Evolutionary conservation across 164 flowering plant species (phyloP).

Genomic region (Chimonanthus salicifolius): DNA sequence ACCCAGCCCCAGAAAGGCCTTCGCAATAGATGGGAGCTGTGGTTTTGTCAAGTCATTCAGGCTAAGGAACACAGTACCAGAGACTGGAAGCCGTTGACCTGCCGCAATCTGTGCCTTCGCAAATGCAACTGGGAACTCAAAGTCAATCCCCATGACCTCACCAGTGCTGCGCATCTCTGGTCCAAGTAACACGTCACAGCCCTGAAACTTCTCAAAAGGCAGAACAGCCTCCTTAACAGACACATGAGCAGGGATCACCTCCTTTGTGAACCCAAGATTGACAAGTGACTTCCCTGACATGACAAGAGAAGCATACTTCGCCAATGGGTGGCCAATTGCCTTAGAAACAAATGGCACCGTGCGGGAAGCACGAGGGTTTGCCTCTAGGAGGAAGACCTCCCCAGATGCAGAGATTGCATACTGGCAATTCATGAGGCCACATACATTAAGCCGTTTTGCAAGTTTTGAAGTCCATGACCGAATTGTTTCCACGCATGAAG

Average conservation of each 20-base stretch:
- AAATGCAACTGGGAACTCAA: constrained; percentile 61
- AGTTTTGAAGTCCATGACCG: constrained; percentile 76
- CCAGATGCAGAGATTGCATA: constrained; percentile 78
- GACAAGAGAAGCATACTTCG: constrained; percentile 87
- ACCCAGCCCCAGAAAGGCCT: constrained; percentile 57
- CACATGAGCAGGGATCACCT: constrained; percentile 72
- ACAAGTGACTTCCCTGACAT: constrained; percentile 87
- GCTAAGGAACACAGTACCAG: constrained; percentile 85
- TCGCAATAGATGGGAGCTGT: constrained; percentile 62
- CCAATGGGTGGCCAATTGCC: constrained; percentile 91
- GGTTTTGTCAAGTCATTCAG: constrained; percentile 77
- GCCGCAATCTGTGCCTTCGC: constrained; percentile 94
- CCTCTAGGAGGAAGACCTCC: constrained; percentile 84
- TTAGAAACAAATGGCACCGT: constrained; percentile 96
- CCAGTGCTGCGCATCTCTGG: constrained; percentile 99
- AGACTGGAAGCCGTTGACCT: constrained; percentile 78
- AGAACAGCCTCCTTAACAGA: constrained; percentile 95
- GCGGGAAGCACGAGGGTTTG: constrained; percentile 92
- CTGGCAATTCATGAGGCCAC: constrained; percentile 98
- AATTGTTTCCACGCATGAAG: constrained; percentile 63
- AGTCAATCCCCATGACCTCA: constrained; percentile 92
- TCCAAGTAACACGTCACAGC: constrained; percentile 85
- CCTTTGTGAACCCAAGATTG: constrained; percentile 62
- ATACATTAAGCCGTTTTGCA: constrained; percentile 71
- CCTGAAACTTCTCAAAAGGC: constrained; percentile 88